These are phyloP conservation scores for Boletus semigastroideus DNA, from an alignment of 1,284 basidiomycete species.

Conservation along the genomic window DNA sequence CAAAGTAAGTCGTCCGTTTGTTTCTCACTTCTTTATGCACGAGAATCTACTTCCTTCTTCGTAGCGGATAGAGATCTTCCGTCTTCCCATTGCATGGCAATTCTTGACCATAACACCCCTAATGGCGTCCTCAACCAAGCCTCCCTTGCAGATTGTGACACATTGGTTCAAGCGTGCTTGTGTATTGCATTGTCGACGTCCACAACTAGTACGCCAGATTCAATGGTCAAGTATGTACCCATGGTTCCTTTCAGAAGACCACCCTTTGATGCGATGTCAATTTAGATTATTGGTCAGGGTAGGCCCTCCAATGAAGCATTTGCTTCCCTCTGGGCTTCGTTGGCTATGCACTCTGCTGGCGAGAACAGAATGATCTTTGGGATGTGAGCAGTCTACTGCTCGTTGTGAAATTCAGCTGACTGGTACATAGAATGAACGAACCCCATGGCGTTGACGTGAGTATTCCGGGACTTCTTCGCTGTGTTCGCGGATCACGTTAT, in stretches of 20 bases:
- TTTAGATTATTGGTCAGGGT: conserved; percentile 16
- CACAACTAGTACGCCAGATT: conserved; percentile 18
- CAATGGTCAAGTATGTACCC: conserved; percentile 6
- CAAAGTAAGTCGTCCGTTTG: background rate
- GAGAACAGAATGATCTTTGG: conserved; percentile 11
- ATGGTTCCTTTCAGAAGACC: background rate
- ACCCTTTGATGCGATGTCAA: background rate
- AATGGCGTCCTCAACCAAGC: conserved; percentile 38
- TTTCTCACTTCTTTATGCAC: too few relatives aligned
- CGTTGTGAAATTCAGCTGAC: background rate
- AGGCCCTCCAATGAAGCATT: conserved; percentile 14
- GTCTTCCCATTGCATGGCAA: conserved; percentile 58
- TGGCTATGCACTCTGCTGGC: conserved; percentile 7
- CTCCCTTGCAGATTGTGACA: conserved; percentile 9
- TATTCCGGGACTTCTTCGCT: too few relatives aligned
- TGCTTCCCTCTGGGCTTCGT: conserved; percentile 13
- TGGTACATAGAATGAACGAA: conserved; percentile 14
- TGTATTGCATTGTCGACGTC: conserved; percentile 14
- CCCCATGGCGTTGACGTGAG: conserved; percentile 15
- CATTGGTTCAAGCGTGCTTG: conserved; percentile 15
- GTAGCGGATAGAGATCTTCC: too few relatives aligned
- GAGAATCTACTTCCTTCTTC: too few relatives aligned
- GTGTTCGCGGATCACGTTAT: background rate
- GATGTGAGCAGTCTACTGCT: conserved; percentile 3
- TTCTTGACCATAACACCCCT: conserved; percentile 53